Conservation (phyloP, 768 basidiomycete genomes). For the Kwoniella sp. region DNA sequence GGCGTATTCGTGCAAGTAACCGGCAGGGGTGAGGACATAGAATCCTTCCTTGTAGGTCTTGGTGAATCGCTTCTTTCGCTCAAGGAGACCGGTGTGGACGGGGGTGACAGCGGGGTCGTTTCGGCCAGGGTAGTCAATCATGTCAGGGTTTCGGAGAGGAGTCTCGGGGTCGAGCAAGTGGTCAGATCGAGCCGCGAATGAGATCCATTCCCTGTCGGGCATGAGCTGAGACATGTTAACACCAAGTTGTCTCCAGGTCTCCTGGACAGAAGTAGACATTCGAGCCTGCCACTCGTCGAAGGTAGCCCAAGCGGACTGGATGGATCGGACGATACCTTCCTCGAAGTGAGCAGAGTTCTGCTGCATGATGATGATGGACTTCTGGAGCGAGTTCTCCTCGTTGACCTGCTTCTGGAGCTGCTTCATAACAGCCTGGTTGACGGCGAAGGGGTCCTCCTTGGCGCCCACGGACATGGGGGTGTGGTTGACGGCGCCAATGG, state of each 20-base stretch:
- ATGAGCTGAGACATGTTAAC: constrained; percentile 74
- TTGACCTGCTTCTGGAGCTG: constrained; percentile 70
- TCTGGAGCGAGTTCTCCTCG: constrained; percentile 97
- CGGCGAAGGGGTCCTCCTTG: constrained; percentile 80
- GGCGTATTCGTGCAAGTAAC: constrained; percentile 90
- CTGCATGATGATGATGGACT: constrained; percentile 96
- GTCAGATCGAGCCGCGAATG: constrained; percentile 88
- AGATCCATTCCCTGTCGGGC: constrained; percentile 91
- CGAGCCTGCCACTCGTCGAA: constrained; percentile 82
- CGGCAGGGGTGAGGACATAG: constrained; percentile 91
- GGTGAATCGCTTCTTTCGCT: constrained; percentile 95
- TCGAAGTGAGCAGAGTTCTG: constrained; percentile 97
- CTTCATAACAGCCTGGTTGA: constrained; percentile 53
- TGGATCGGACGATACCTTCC: constrained; percentile 88
- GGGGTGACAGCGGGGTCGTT: constrained; percentile 82
- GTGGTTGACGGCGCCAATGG: constrained; percentile 90
- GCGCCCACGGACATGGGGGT: constrained; percentile 82
- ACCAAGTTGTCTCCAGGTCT: constrained; percentile 72
- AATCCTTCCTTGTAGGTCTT: constrained; percentile 80
- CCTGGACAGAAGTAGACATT: constrained; percentile 71
- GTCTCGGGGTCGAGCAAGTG: constrained; percentile 97
- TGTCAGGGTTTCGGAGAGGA: constrained; percentile 64
- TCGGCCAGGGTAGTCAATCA: constrained; percentile 82
- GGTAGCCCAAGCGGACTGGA: constrained; percentile 96
- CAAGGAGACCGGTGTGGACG: constrained; percentile 85